Percentiles rank a stretch among this genome's conserved stretches.
These are phyloP conservation scores for Diaporthe sp. DNA, from an alignment of 2,329 filamentous ascomycete genomes.

Conservation along the genomic window DNA sequence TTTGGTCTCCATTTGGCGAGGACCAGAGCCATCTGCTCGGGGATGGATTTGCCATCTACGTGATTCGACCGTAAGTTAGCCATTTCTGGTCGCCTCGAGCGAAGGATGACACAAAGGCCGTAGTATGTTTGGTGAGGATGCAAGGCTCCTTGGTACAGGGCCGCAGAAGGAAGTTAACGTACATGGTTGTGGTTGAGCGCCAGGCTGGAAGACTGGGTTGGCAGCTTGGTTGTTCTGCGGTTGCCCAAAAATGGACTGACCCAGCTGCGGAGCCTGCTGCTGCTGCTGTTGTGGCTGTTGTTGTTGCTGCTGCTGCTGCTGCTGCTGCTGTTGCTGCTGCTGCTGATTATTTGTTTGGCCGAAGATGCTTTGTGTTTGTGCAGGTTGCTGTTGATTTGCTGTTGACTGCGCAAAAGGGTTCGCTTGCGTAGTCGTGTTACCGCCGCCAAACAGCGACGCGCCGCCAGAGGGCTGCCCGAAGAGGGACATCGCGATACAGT, in stretches of 20 bases:
- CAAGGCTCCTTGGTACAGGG: not conserved
- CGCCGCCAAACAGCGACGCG: conserved; percentile 46
- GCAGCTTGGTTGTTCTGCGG: conserved; percentile 50
- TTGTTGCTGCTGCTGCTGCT: conserved; percentile 41
- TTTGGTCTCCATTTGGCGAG: conserved; percentile 81
- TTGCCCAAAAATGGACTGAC: conserved; percentile 43
- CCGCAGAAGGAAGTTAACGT: not conserved
- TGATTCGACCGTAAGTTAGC: conserved; percentile 8
- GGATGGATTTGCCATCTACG: conserved; percentile 78
- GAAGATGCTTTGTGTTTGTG: conserved; percentile 53
- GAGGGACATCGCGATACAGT: conserved; percentile 31
- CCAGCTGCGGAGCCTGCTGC: conserved; percentile 51
- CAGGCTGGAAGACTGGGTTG: conserved; percentile 67
- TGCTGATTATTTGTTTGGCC: conserved; percentile 57
- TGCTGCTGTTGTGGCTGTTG: conserved; percentile 54
- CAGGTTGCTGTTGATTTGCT: conserved; percentile 45
- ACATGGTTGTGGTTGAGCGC: conserved; percentile 32
- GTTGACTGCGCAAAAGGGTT: conserved; percentile 45
- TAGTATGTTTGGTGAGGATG: not conserved
- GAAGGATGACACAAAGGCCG: not conserved
- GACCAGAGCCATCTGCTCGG: conserved; percentile 80
- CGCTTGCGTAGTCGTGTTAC: conserved; percentile 32
- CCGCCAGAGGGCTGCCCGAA: conserved; percentile 43
- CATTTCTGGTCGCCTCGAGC: conserved; percentile 4
- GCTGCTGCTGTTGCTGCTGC: conserved; percentile 51